Evolutionary conservation across 345 rosid genomes (phyloP), one percentile per base, ranked within the genome.

Genomic region (Gossypium australe): DNA sequence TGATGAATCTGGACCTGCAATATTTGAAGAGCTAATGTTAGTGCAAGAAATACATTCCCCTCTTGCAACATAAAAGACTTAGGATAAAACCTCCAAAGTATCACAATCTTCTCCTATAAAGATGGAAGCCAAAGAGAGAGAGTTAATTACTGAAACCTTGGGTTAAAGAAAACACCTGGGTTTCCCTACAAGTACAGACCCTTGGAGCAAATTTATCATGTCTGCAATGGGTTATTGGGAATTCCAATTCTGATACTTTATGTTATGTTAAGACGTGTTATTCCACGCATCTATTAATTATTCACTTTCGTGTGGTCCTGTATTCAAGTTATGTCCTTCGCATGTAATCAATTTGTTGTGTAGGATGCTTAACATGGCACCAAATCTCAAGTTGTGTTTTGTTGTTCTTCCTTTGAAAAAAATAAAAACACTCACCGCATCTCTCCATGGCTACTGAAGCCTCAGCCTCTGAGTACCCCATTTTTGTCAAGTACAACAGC

Each of bases 381-480:
- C 13, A 13, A 25, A 59, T 6, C 63, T 24, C 11, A 20, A 27
- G 27, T 22, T 57, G 61, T 57, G 61, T 57, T 57, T 57, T 57
- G 27, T 57, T 20, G 7, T 22, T 57, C 27, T 13, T 57, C 14
- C 4, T 57, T 11, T 11, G 13, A 57, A 3, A 57, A 57, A 57
- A 57, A 34, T 34, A 12, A 57, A 29, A 52, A n/a, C 51, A 76
- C 84, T 9, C 62, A 94, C 98, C 98, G 38, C 99, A 92, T 92
- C 98, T 91, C 85, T 90, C 87, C 78, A 91, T 53, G 74, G 99
- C 98, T 73, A 85, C 74, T 75, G 87, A 77, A 73, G 87, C 98
- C 78, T 93, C 98, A 4, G 78, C 82, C 68, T 51, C 67, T 4
- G 87, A 59, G 82, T 88, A 94, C 17, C 97, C 98, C 98, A 94